Conservation (phyloP, 2,329 filamentous ascomycete genomes). For the Neurospora sp. region DNA sequence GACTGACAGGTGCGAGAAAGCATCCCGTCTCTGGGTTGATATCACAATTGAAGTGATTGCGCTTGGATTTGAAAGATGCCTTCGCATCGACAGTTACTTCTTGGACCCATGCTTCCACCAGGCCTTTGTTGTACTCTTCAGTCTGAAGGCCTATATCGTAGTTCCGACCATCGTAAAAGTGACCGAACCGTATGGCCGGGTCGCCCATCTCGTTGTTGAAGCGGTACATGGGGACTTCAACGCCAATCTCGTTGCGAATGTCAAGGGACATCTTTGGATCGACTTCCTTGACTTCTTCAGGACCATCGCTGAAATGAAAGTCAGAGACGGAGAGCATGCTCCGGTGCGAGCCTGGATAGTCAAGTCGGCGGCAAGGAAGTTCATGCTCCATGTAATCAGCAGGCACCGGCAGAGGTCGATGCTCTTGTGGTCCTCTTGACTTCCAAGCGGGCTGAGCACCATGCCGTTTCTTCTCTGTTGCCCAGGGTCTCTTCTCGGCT, state of each 20-base stretch:
- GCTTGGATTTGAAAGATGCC: slow-evolving; percentile 1
- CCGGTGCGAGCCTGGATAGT: slow-evolving; percentile 6
- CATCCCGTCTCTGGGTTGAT: slow-evolving; percentile 28
- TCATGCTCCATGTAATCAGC: background rate
- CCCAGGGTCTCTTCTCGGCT: background rate
- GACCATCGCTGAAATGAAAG: slow-evolving; percentile 3
- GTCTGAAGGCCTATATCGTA: slow-evolving; percentile 5
- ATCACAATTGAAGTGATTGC: slow-evolving; percentile 20
- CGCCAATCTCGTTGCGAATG: slow-evolving; percentile 10
- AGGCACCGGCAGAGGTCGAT: background rate
- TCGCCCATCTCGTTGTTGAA: slow-evolving; percentile 1
- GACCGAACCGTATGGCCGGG: slow-evolving; percentile 1
- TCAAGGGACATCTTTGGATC: background rate
- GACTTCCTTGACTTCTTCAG: background rate
- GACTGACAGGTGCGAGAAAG: slow-evolving; percentile 23
- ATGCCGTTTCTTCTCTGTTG: background rate
- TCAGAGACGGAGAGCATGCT: slow-evolving; percentile 5
- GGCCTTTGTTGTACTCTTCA: background rate
- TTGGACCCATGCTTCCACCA: slow-evolving; percentile 9
- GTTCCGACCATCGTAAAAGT: background rate
- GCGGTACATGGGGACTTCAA: slow-evolving; percentile 3
- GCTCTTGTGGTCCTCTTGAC: background rate
- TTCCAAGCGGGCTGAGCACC: background rate
- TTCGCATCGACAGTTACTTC: background rate
- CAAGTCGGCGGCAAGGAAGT: background rate